Conservation (phyloP, 2,329 filamentous ascomycete genomes). For the Aspergillus hortae region DNA sequence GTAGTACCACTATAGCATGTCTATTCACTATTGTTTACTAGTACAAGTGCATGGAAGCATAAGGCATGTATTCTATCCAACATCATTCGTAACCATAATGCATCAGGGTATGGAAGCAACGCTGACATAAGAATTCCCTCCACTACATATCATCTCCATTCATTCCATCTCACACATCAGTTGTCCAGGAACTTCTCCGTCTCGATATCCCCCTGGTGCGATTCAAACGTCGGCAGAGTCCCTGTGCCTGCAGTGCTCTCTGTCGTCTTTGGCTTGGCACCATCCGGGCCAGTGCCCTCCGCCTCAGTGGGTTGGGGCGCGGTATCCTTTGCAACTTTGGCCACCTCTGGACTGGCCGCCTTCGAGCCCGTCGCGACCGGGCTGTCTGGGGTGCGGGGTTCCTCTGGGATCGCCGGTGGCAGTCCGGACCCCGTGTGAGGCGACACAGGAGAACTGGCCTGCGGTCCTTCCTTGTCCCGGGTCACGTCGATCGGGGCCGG, state of each 20-base stretch:
- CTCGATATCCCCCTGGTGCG: constrained; percentile 6
- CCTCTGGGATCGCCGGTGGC: constrained; percentile 32
- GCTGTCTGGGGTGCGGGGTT: constrained; percentile 28
- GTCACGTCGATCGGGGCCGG: constrained; percentile 22
- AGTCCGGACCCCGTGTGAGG: constrained; percentile 28
- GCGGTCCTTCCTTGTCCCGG: constrained; percentile 20
- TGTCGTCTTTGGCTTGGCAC: background rate
- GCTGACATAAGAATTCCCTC: background rate
- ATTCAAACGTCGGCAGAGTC: constrained; percentile 5
- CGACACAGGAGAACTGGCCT: constrained; percentile 23
- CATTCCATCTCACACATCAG: background rate
- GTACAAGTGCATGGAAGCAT: background rate
- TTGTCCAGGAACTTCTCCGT: constrained; percentile 8
- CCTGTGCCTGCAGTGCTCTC: background rate
- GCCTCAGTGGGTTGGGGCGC: background rate
- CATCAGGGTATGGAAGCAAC: background rate
- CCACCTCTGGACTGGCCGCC: no score
- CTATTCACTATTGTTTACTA: background rate
- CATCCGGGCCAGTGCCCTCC: background rate
- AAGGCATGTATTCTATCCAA: background rate
- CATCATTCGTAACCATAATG: background rate
- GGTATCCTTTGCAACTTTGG: no score
- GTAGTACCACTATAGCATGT: no score
- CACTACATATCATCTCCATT: background rate
- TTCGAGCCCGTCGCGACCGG: constrained; percentile 6